Base-by-base conservation (phyloP, 2,329 filamentous ascomycete species). In the Aspergillus nomiae region DNA sequence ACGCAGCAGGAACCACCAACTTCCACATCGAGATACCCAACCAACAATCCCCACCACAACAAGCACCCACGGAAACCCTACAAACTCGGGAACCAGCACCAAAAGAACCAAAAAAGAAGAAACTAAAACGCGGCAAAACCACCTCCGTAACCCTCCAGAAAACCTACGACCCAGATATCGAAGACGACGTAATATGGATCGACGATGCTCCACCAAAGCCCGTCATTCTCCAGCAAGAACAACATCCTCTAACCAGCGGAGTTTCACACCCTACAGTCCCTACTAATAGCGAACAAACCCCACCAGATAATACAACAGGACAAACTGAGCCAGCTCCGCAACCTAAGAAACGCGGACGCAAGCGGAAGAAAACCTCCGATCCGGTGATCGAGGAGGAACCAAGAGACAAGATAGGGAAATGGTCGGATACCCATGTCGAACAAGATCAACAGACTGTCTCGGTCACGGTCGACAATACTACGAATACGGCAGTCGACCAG, bases 121-220 rank as follows among this genome's bases (percentile, higher is more conserved):
- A 80, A 57, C 58, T 75, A 24, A 84, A 81, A 68, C 76, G 82
- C 63, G 76, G 77, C 43, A 82, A 81, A 62, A 78, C 78, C 6
- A 77, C 74, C 0, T 78, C 78, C 6, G 69, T 72, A 5, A 70
- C 73, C 2, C 62, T 75, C 3, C 70, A 72, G 21, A 77, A 74
- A 48, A 65, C 70, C 4, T 65, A 67, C 38, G 67, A 74, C 34
- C 64, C 73, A 6, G 75, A 73, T 54, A 64, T 74, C n/a, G 77
- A 80, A 54, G 75, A 76, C 38, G 78, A 81, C 58, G 77, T 81
- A 26, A 76, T 80, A 38, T 81, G 78, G 78, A 60, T 81, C 7
- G 77, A 78, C 10, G 74, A 76, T 7, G 68, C 64, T 21, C 70
- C 72, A 4, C 45, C 26, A 30, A 53, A 21, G 38, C 50, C 28